These are phyloP conservation scores for Aspergillus nidulans DNA, from an alignment of 495 filamentous ascomycete species.

Conservation along the genomic window DNA sequence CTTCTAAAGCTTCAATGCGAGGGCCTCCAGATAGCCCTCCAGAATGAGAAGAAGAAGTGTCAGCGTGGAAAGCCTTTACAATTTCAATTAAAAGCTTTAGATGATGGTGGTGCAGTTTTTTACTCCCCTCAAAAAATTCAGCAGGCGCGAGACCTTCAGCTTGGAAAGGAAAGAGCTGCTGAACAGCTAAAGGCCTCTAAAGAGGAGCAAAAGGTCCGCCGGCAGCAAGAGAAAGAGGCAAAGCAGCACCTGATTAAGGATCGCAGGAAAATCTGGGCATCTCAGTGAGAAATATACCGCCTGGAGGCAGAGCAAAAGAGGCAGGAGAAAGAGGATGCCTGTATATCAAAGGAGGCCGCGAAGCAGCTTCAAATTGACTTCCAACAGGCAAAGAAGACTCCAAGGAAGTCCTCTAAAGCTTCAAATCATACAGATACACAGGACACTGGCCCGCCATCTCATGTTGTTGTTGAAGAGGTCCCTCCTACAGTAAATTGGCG, in stretches of 20 bases:
- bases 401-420: not conserved
- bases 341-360: not conserved
- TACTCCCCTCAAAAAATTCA: constrained; percentile 1
- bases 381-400: not conserved
- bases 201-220: not conserved
- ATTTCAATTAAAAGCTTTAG: not conserved
- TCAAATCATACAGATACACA: not conserved
- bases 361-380: constrained; percentile 3
- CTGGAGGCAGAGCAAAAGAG: not conserved
- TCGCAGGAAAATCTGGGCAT: not conserved
- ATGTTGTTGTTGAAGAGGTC: not conserved
- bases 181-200: not conserved
- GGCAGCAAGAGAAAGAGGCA: not conserved
- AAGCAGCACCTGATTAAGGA: not conserved
- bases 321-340: not conserved
- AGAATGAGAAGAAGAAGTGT: constrained; percentile 4
- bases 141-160: not conserved
- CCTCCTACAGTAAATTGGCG: not conserved
- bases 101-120: not conserved
- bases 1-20: not conserved
- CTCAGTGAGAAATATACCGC: not conserved
- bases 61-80: not conserved
- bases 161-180: not conserved
- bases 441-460: not conserved
- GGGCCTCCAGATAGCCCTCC: not conserved